These are phyloP conservation scores for Sphenostylis stenocarpa DNA, from an alignment of 306 rosid species.

Conservation along the genomic window DNA sequence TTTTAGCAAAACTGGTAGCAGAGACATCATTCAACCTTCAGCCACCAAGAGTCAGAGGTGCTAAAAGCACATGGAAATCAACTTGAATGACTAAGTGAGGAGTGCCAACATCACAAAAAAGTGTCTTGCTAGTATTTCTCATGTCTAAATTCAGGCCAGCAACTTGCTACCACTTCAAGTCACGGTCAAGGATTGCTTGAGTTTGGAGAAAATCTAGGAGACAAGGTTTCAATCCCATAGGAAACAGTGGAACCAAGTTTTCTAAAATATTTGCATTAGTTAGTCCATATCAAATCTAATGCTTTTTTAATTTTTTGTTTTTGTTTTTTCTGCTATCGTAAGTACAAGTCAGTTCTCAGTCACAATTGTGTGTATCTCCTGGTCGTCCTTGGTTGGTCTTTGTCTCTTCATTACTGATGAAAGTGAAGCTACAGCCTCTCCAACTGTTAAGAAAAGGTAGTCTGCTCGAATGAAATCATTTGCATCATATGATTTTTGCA, in stretches of 20 bases:
- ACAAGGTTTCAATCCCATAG: not conserved
- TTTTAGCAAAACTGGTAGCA: too few species aligned
- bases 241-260: not conserved
- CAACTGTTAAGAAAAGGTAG: constrained; percentile 68
- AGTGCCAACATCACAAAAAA: not conserved
- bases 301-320: not conserved
- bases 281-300: constrained; percentile 1
- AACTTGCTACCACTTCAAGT: not conserved
- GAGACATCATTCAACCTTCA: too few species aligned
- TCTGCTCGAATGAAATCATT: constrained; percentile 44
- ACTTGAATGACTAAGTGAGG: not conserved
- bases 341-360: not conserved
- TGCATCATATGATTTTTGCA: constrained; percentile 54
- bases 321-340: not conserved
- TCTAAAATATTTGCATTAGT: not conserved
- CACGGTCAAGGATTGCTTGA: not conserved
- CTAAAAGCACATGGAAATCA: constrained; percentile 17
- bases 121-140: not conserved
- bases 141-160: not conserved
- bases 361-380: constrained; percentile 21
- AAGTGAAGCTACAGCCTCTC: constrained; percentile 70
- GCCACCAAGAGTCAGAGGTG: constrained; percentile 17
- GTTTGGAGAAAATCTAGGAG: not conserved
- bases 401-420: constrained; percentile 49
- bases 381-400: constrained; percentile 22